Conservation (phyloP, 768 basidiomycete species). For the Suillus hirtellus region DNA sequence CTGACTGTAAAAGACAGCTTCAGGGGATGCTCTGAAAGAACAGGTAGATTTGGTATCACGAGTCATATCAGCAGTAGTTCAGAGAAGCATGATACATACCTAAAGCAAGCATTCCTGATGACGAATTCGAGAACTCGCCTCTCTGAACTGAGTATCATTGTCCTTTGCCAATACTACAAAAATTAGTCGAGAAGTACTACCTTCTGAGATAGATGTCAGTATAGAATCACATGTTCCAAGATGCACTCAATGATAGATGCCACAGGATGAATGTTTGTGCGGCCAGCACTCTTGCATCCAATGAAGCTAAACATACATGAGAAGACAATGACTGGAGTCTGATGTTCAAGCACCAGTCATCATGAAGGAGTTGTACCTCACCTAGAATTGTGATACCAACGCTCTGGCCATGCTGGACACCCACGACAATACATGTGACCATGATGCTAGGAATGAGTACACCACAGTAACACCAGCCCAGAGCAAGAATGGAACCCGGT, state of each 20-base stretch:
- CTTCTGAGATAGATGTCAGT: slow-evolving; percentile 18
- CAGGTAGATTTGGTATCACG: slow-evolving; percentile 70
- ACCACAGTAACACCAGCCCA: slow-evolving; percentile 38
- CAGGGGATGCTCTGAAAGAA: slow-evolving; percentile 62
- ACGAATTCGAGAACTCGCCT: slow-evolving; percentile 20
- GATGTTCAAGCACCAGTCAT: background rate
- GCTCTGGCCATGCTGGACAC: slow-evolving; percentile 54
- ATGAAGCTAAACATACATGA: slow-evolving; percentile 70
- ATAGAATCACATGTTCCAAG: background rate
- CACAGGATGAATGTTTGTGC: slow-evolving; percentile 64
- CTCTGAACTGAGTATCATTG: slow-evolving; percentile 25
- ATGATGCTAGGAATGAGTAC: slow-evolving; percentile 51
- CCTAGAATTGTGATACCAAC: slow-evolving; percentile 35
- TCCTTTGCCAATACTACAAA: slow-evolving; percentile 62
- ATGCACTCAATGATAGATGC: slow-evolving; percentile 44
- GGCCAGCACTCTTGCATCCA: slow-evolving; percentile 58
- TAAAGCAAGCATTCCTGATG: slow-evolving; percentile 29
- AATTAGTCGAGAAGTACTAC: slow-evolving; percentile 57
- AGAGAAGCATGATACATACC: slow-evolving; percentile 13
- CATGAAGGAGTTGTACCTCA: slow-evolving; percentile 3
- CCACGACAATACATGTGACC: slow-evolving; percentile 53
- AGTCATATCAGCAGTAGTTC: slow-evolving; percentile 51
- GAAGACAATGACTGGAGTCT: slow-evolving; percentile 44
- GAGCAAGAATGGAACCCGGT: slow-evolving; percentile 57
- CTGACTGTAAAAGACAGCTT: slow-evolving; percentile 62